Percentiles rank a stretch among this genome's conserved stretches.
These are phyloP conservation scores for Amanita rubescens DNA, from an alignment of 768 basidiomycete species.

Conservation along the genomic window DNA sequence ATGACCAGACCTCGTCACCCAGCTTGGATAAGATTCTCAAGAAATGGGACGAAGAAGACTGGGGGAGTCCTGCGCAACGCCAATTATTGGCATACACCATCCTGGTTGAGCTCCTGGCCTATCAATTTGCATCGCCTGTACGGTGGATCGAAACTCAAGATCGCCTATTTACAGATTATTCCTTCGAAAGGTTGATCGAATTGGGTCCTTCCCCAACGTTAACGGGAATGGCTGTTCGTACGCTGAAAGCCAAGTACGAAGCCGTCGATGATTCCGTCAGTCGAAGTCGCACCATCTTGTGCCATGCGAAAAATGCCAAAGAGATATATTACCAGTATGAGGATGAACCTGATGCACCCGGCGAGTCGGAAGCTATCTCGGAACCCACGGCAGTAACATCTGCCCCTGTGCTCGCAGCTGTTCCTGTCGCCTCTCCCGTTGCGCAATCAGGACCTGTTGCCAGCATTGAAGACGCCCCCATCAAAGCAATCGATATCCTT, in stretches of 20 bases:
- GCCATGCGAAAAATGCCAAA: constrained; percentile 91
- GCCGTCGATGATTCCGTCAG: constrained; percentile 78
- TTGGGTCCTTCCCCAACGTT: constrained; percentile 95
- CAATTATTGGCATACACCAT: constrained; percentile 95
- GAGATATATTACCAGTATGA: constrained; percentile 99
- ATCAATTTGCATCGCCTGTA: constrained; percentile 97
- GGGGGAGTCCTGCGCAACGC: constrained; percentile 75
- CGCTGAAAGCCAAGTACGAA: constrained; percentile 92
- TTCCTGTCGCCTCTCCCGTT: constrained; percentile 34
- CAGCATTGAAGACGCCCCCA: constrained; percentile 81
- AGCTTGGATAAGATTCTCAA: constrained; percentile 91
- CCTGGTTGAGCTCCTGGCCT: constrained; percentile 93
- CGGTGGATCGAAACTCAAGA: constrained; percentile 99
- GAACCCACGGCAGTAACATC: constrained; percentile 27
- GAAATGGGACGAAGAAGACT: constrained; percentile 88
- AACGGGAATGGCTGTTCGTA: constrained; percentile 89
- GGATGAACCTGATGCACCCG: constrained; percentile 56
- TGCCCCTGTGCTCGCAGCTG: constrained; percentile 29
- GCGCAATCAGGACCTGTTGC: constrained; percentile 57
- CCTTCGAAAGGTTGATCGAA: constrained; percentile 92
- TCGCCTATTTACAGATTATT: constrained; percentile 76
- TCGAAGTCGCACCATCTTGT: constrained; percentile 74
- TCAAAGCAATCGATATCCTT: constrained; percentile 87
- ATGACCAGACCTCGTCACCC: constrained; percentile 94
- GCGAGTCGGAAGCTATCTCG: constrained; percentile 26